Evolutionary conservation across 805 yeast genomes (phyloP).

Genomic region (Wickerhamomyces queroliae): DNA sequence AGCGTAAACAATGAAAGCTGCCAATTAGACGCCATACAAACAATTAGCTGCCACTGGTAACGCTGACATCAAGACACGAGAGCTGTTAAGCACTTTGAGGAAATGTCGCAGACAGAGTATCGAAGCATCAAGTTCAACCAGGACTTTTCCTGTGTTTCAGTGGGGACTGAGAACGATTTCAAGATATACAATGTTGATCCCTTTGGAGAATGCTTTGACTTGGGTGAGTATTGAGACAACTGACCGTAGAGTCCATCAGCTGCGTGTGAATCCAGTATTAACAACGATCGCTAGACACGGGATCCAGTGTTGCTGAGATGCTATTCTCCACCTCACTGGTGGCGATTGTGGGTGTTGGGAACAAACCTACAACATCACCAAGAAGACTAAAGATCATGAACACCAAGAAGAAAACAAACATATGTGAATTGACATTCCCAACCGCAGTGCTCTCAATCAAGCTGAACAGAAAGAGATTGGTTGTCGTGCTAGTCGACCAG

Average conservation of each 20-base stretch:
- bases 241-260: too few species aligned
- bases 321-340: slow-evolving; percentile 81
- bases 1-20: too few species aligned
- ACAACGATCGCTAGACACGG: slow-evolving; percentile 20
- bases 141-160: slow-evolving; percentile 74
- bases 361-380: slow-evolving; percentile 55
- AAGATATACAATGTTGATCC: slow-evolving; percentile 86
- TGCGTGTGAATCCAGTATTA: too few species aligned
- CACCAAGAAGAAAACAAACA: slow-evolving; percentile 61
- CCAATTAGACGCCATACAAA: too few species aligned
- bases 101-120: not conserved
- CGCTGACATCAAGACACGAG: too few species aligned
- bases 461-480: slow-evolving; percentile 75
- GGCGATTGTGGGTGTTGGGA: slow-evolving; percentile 78
- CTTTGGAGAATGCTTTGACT: slow-evolving; percentile 63
- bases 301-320: slow-evolving; percentile 74
- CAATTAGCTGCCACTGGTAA: not conserved
- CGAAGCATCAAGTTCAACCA: slow-evolving; percentile 70
- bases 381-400: slow-evolving; percentile 61
- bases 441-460: slow-evolving; percentile 64
- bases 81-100: too few species aligned
- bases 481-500: slow-evolving; percentile 75
- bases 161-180: slow-evolving; percentile 61
- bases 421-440: slow-evolving; percentile 88
- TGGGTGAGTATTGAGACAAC: too few species aligned